A percentile compares a stretch with the other conserved stretches of the same genome.
phyloP scores from a whole-genome alignment of 192 early-diverging fungal species.

The Linnemannia exigua region DNA sequence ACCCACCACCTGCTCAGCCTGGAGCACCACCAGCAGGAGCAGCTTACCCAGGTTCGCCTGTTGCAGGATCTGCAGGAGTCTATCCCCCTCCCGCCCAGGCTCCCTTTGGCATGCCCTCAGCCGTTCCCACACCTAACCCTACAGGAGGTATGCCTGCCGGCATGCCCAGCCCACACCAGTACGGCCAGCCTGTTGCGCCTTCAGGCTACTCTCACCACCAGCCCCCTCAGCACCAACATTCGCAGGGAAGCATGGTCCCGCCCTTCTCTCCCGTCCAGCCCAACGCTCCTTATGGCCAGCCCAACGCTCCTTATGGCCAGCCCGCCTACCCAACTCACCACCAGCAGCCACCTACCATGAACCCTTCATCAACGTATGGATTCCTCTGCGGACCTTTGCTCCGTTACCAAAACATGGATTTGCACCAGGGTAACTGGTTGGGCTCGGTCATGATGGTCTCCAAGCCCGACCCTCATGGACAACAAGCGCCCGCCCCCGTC shows the following conservation, averaged over 20 bases:
- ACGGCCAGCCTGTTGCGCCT: constrained; percentile 8
- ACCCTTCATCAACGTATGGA: not conserved
- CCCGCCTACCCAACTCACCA: constrained; percentile 13
- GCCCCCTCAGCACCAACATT: constrained; percentile 14
- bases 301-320: not conserved
- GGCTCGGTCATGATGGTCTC: constrained; percentile 65
- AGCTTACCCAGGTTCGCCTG: not conserved
- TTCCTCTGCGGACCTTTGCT: constrained; percentile 61
- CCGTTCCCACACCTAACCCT: constrained; percentile 29
- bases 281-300: not conserved
- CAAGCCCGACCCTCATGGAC: constrained; percentile 48
- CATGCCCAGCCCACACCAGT: constrained; percentile 32
- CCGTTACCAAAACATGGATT: constrained; percentile 61
- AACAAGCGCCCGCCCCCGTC: constrained; percentile 33
- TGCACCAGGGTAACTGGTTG: constrained; percentile 51
- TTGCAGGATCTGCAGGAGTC: not conserved
- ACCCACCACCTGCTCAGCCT: constrained; percentile 33
- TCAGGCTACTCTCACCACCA: constrained; percentile 8
- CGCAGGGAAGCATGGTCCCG: not conserved
- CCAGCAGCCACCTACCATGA: constrained; percentile 1
- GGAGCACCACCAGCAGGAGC: constrained; percentile 6
- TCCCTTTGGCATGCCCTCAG: constrained; percentile 19
- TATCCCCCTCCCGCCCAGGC: constrained; percentile 31
- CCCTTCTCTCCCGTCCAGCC: not conserved
- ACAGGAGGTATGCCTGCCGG: constrained; percentile 11